phyloP scores from a whole-genome alignment of 2,329 filamentous ascomycete genomes.

The Ophiostoma sp. region DNA sequence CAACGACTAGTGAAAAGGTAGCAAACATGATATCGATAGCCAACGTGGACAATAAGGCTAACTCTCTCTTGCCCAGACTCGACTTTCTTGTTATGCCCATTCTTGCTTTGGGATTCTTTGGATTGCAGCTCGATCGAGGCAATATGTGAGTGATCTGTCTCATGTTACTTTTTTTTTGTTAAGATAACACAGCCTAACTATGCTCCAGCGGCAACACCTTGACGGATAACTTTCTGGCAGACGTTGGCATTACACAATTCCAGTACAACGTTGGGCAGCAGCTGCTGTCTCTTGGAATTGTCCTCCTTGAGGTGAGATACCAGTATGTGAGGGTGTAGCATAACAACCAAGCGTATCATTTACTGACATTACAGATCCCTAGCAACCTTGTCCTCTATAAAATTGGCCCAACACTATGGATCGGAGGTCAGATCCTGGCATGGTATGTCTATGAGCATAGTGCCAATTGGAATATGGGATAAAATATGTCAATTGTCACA shows the following conservation, averaged over 20 bases:
- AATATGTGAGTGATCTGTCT: not conserved
- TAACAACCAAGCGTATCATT: not conserved
- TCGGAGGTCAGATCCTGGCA: not conserved
- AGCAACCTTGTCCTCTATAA: not conserved
- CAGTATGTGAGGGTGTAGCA: constrained; percentile 18
- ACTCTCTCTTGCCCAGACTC: not conserved
- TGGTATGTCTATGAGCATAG: not conserved
- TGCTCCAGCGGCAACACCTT: constrained; percentile 34
- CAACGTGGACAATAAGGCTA: not conserved
- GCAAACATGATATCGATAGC: not conserved
- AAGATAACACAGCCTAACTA: not conserved
- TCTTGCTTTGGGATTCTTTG: not conserved
- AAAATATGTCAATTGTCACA: not conserved
- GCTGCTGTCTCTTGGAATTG: constrained; percentile 32
- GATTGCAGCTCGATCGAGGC: not conserved
- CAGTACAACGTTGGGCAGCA: constrained; percentile 51
- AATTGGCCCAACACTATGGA: not conserved
- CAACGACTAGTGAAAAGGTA: not conserved
- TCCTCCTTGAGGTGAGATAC: constrained; percentile 40
- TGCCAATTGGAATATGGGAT: not conserved
- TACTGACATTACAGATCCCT: not conserved
- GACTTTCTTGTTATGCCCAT: constrained; percentile 7
- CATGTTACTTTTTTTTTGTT: not conserved
- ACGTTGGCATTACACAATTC: constrained; percentile 45
- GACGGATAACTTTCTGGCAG: constrained; percentile 46